These are phyloP conservation scores for Aurantiochytrium sp. DNA, from an alignment of 108 stramenopile species.

Conservation along the genomic window DNA sequence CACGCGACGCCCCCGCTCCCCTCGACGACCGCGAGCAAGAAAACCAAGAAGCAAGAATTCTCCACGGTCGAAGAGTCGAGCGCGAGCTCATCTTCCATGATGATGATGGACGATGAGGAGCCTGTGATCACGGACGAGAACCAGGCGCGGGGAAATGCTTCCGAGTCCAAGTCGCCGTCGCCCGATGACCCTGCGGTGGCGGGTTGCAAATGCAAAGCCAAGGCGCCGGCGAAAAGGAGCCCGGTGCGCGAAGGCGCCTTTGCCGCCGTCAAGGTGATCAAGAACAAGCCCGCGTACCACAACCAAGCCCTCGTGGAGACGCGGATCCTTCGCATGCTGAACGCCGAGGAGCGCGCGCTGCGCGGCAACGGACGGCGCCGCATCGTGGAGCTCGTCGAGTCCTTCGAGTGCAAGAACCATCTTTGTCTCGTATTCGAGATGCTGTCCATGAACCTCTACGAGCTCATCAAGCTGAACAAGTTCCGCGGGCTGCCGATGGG, in stretches of 20 bases:
- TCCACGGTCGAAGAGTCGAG: no score
- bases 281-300: constrained; percentile 90
- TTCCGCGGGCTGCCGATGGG: constrained; percentile 86
- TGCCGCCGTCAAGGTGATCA: constrained; percentile 89
- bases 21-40: no score
- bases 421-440: constrained; percentile 92
- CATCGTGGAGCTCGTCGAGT: constrained; percentile 77
- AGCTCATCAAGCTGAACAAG: constrained; percentile 83
- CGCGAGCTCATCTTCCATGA: no score
- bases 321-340: constrained; percentile 48
- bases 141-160: no score
- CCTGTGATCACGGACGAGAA: no score
- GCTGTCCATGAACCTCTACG: constrained; percentile 83
- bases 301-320: constrained; percentile 89
- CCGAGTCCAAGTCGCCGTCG: no score
- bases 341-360: neutral
- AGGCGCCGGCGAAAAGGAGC: no score
- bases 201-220: no score
- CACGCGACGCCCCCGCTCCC: no score
- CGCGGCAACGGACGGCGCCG: neutral
- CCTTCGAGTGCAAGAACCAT: constrained; percentile 80
- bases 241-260: neutral
- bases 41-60: no score
- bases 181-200: no score
- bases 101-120: no score